A percentile compares a stretch with the other conserved stretches of the same genome.
phyloP scores from a whole-genome alignment of 352 stramenopile species.

The Phytophthora pini region DNA sequence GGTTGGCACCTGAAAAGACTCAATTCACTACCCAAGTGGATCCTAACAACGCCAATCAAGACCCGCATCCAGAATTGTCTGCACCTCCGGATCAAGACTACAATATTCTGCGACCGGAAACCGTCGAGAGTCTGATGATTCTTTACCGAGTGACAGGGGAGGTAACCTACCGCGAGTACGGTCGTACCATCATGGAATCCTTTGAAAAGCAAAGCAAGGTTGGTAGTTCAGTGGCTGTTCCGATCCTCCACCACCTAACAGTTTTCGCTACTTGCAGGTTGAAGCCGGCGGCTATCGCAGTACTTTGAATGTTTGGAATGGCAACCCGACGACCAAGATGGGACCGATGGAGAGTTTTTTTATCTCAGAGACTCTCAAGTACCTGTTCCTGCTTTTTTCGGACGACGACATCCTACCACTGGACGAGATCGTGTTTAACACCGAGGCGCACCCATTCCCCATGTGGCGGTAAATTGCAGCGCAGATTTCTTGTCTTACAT shows the following conservation, averaged over 20 bases:
- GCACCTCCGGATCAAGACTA: conserved; percentile 41
- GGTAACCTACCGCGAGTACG: conserved; percentile 79
- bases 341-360: conserved; percentile 90
- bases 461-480: conserved; percentile 20
- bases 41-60: conserved; percentile 1
- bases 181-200: conserved; percentile 78
- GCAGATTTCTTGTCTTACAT: not conserved
- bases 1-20: conserved; percentile 78
- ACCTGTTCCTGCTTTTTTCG: conserved; percentile 91
- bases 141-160: conserved; percentile 89
- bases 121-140: conserved; percentile 90
- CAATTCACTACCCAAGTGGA: conserved; percentile 53
- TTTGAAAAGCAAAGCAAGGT: conserved; percentile 80
- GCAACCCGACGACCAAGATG: conserved; percentile 30
- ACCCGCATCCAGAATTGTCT: conserved; percentile 26
- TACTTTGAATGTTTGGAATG: conserved; percentile 59
- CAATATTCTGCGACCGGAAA: conserved; percentile 88
- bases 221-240: not conserved
- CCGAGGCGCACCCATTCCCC: conserved; percentile 82
- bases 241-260: not conserved
- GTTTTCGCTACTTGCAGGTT: conserved; percentile 29
- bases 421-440: conserved; percentile 88
- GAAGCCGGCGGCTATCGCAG: conserved; percentile 69
- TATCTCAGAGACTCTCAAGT: conserved; percentile 94
- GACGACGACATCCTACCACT: conserved; percentile 72